Conservation (phyloP, 208 protist species). For the Tetramitus jugosus region DNA sequence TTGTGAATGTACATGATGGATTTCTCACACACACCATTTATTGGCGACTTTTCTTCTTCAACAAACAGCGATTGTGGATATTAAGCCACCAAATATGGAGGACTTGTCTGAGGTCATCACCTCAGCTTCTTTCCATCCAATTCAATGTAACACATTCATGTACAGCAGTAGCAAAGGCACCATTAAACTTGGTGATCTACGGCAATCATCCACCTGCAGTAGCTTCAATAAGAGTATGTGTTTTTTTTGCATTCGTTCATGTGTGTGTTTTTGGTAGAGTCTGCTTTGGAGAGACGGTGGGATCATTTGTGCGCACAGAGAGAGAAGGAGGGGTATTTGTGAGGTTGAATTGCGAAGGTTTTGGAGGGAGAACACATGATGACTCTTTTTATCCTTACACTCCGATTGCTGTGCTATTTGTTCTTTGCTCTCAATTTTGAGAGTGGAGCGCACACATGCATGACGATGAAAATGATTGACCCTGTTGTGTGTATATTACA, state of each 20-base stretch:
- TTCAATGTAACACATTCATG: constrained; percentile 53
- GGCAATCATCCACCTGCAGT: constrained; percentile 55
- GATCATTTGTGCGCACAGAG: too few species aligned
- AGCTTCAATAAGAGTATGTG: constrained; percentile 41
- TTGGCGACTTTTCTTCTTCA: too few species aligned
- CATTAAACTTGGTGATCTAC: constrained; percentile 58
- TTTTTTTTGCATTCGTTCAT: constrained; percentile 25
- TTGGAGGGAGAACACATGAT: neutral
- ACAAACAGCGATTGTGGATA: too few species aligned
- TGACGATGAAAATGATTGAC: too few species aligned
- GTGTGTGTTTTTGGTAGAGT: constrained; percentile 19
- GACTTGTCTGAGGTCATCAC: constrained; percentile 83
- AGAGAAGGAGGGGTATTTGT: neutral
- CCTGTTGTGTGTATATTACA: too few species aligned
- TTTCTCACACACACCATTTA: constrained; percentile 49
- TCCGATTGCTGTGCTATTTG: too few species aligned
- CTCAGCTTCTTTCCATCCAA: constrained; percentile 62
- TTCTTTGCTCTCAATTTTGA: too few species aligned
- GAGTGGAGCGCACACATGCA: too few species aligned
- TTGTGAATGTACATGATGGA: neutral
- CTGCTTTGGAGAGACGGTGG: neutral
- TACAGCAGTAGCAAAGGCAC: constrained; percentile 58
- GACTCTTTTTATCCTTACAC: neutral
- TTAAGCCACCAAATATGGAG: constrained; percentile 83
- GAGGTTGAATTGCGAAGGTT: neutral